Conservation (phyloP, 176 grass and related monocot genomes). For the Alloteropsis semialata region DNA sequence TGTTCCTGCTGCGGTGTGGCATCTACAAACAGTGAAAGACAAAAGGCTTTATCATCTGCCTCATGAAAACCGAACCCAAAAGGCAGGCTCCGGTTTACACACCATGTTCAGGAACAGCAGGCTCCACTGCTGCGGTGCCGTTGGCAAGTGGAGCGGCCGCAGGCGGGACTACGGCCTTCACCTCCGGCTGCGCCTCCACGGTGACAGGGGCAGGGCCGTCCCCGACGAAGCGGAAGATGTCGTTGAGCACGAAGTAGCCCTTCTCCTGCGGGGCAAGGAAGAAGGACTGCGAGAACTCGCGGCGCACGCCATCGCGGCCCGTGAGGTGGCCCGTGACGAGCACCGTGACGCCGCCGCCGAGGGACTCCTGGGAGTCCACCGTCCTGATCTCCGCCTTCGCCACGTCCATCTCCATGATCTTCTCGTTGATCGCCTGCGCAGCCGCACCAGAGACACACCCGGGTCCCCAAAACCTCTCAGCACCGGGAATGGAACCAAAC, state of each 20-base stretch:
- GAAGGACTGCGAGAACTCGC: slow-evolving; percentile 81
- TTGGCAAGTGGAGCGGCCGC: slow-evolving; percentile 28
- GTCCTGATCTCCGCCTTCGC: slow-evolving; percentile 69
- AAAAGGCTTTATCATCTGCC: neutral
- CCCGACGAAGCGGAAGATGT: slow-evolving; percentile 60
- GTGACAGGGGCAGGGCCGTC: slow-evolving; percentile 6
- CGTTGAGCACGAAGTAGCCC: slow-evolving; percentile 82
- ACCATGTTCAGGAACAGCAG: slow-evolving; percentile 38
- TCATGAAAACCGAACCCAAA: slow-evolving; percentile 2
- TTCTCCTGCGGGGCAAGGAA: slow-evolving; percentile 89
- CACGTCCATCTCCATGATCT: slow-evolving; percentile 80
- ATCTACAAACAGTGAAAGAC: slow-evolving; percentile 18
- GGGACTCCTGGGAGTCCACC: slow-evolving; percentile 73
- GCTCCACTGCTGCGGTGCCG: slow-evolving; percentile 18
- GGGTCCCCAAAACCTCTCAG: neutral
- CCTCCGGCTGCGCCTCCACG: neutral
- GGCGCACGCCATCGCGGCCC: slow-evolving; percentile 33
- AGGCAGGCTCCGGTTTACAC: neutral
- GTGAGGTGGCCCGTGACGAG: slow-evolving; percentile 74
- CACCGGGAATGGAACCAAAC: neutral
- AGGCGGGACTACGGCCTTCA: neutral
- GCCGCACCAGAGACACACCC: neutral
- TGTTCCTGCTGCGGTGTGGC: slow-evolving; percentile 17
- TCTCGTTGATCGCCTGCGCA: slow-evolving; percentile 67
- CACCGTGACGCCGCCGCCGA: slow-evolving; percentile 63